These are phyloP conservation scores for Cicer pinnatifidum DNA, from an alignment of 306 rosid species.

Conservation along the genomic window DNA sequence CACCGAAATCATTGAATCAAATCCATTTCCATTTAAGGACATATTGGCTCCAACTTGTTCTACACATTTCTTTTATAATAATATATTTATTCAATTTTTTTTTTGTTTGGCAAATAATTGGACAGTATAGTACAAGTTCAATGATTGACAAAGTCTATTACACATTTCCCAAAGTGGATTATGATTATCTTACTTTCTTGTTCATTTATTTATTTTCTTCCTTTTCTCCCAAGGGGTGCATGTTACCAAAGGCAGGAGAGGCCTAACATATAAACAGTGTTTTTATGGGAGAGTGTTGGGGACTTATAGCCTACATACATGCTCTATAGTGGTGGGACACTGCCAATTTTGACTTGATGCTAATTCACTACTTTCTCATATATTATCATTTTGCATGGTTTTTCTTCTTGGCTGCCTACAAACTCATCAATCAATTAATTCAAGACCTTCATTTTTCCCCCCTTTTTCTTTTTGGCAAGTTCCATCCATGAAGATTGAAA, in stretches of 20 bases:
- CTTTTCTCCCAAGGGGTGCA: constrained; percentile 21
- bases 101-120: constrained; percentile 24
- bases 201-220: neutral
- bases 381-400: constrained; percentile 34
- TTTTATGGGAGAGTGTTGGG: constrained; percentile 5
- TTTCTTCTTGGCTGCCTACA: constrained; percentile 23
- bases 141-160: constrained; percentile 30
- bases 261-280: constrained; percentile 32
- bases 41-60: constrained; percentile 25
- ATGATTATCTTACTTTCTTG: constrained; percentile 27
- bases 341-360: constrained; percentile 43
- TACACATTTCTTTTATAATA: neutral
- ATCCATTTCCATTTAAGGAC: constrained; percentile 3
- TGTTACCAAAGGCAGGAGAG: constrained; percentile 33
- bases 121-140: constrained; percentile 15
- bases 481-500: constrained; percentile 45
- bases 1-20: neutral
- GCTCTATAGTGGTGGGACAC: constrained; percentile 41
- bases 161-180: constrained; percentile 34
- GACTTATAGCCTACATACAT: constrained; percentile 34
- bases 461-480: constrained; percentile 30
- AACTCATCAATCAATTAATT: constrained; percentile 36
- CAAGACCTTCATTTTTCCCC: neutral
- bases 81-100: neutral
- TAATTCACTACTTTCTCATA: constrained; percentile 28